Evolutionary conservation across 441 rosid genomes (phyloP), one percentile per base, ranked within the genome.

Genomic region (Erodium trifolium): DNA sequence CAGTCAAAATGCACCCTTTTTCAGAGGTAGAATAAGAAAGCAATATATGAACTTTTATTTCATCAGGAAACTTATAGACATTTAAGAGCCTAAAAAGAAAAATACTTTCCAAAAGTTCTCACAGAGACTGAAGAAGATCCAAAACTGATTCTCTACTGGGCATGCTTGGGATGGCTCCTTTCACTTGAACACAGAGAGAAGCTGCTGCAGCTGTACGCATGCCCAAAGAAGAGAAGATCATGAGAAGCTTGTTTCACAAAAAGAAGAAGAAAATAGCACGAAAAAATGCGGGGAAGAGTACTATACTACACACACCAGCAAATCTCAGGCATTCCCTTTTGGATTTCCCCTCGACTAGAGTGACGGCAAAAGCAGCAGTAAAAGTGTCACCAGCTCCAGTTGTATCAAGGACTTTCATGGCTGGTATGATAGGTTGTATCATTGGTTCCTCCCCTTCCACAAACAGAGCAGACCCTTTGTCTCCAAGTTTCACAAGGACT

Each of bases 371-470:
- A 12, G 98, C 85, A 62, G 98, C 94, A 1, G 97, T 91, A 72
- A 88, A 93, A 47, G 98, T 93, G 79, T 93, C 98, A 11, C 98
- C 98, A 2, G 98, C 98, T 67, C 98, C 98, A 10, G 97, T 93
- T 3, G 98, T 89, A 81, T 93, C 98, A 0, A 91, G 45, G 12
- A 91, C 96, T 77, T 77, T 82, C 67, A 81, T 73, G 65, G 94
- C 94, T 8, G 85, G 69, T 76, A 93, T 82, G 19, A 87, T 81
- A 8, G 96, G 81, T 73, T 93, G 98, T 70, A 69, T 80, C 65
- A 89, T 82, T 34, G 96, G 89, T 39, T 84, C 74, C 70, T 89
- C 72, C 29, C 95, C 94, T 77, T 88, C 80, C 43, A 87, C 81
- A 65, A 93, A 91, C 64, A 91, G 68, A 39, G 89, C 95, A 18